Evolutionary conservation across 306 rosid genomes (phyloP), one percentile per base, ranked within the genome.

Genomic region (Chamaecrista fasciculata): DNA sequence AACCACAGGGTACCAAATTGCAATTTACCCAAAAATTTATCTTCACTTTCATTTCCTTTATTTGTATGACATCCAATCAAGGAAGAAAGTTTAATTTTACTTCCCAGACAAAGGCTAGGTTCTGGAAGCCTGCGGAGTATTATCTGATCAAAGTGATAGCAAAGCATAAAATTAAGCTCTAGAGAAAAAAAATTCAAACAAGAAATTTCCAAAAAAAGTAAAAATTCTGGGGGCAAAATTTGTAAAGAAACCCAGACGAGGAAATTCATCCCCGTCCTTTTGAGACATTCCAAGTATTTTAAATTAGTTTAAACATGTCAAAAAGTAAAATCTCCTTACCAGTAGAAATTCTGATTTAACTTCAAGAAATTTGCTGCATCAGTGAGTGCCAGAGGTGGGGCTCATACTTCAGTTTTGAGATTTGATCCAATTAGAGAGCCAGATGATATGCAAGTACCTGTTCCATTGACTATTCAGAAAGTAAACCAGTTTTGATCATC

Each of bases 401-500:
- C 44, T 29, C 42, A 31, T 26, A 47, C 42, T 3, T 65, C 37
- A 15, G 18, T 33, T 16, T 9, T 21, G 1, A 31, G 2, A 29
- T 57, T 11, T 47, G 26, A 66, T 47, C 20, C 15, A 36, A 29
- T 31, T 6, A 12, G 9, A 66, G 21, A 11, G 20, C 21, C 24
- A 8, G 4, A 65, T 16, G 29, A 57, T 16, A 28, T 47, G 44
- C 58, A 16, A 19, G 16, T 18, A 65, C 16, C 28, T 18, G 29
- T 73, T 67, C 37, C 67, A 51, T 39, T 69, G 72, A 63, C 63
- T 60, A 73, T 60, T 66, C 69, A 18, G 74, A 70, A 67, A 52
- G 36, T 29, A 79, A 64, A 34, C 86, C 86, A 60, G 21, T 74
- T 81, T 86, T 86, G 72, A 83, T 73, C 79, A 81, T 65, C 72